Percentiles rank a stretch among this genome's conserved stretches.
Evolutionary conservation across 805 yeast genomes (phyloP).

Genomic region (Scheffersomyces ergatensis): DNA sequence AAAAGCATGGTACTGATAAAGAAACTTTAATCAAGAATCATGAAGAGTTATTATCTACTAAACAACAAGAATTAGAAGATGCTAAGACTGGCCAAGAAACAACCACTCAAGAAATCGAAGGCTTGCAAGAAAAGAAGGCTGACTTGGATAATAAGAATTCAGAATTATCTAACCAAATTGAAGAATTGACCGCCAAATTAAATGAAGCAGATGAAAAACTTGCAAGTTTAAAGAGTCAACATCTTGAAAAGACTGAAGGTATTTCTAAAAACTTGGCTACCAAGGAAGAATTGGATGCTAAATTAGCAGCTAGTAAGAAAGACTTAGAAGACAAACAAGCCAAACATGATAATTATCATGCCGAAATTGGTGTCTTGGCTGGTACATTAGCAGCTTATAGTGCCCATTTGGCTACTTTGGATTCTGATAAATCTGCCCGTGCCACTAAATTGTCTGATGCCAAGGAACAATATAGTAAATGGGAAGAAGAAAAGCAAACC

Average conservation of each 20-base stretch:
- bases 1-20: conserved; percentile 43
- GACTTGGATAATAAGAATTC: conserved; percentile 38
- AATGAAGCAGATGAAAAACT: conserved; percentile 34
- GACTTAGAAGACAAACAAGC: conserved; percentile 34
- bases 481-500: conserved; percentile 47
- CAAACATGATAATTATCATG: conserved; percentile 32
- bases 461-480: conserved; percentile 32
- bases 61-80: conserved; percentile 41
- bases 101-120: conserved; percentile 46
- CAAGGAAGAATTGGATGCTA: conserved; percentile 41
- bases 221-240: conserved; percentile 30
- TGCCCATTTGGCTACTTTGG: conserved; percentile 38
- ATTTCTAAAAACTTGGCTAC: conserved; percentile 26
- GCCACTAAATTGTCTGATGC: conserved; percentile 39
- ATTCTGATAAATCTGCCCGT: conserved; percentile 36
- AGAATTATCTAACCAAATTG: conserved; percentile 35
- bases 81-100: conserved; percentile 39
- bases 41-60: conserved; percentile 43
- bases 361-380: conserved; percentile 44
- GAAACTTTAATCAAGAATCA: conserved; percentile 41
- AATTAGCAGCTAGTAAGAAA: conserved; percentile 34
- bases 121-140: conserved; percentile 40
- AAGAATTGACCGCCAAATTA: conserved; percentile 42
- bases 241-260: conserved; percentile 25
- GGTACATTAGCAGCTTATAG: conserved; percentile 44